These are phyloP conservation scores for Cyclotella choctawhatcheeana DNA, from an alignment of 108 stramenopile species.

Conservation along the genomic window DNA sequence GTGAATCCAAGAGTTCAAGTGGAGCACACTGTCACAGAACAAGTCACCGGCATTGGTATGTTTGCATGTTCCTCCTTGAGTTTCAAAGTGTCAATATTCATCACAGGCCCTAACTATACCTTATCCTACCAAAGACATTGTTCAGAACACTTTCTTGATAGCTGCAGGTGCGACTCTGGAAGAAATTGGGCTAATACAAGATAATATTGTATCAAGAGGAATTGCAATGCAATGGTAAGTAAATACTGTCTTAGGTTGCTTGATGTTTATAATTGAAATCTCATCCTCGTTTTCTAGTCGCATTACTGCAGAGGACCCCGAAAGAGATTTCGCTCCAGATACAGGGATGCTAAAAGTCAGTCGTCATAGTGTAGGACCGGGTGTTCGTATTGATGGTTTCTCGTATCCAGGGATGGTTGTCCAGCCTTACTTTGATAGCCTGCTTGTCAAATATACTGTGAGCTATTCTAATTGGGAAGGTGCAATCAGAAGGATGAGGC, in stretches of 20 bases:
- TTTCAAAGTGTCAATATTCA: too few species aligned
- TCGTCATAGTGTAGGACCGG: slow-evolving; percentile 63
- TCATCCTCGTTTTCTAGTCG: too few species aligned
- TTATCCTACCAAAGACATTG: slow-evolving; percentile 41
- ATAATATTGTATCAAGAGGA: slow-evolving; percentile 61
- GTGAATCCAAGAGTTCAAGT: slow-evolving; percentile 87
- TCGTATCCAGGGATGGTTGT: slow-evolving; percentile 59
- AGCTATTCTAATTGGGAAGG: slow-evolving; percentile 50
- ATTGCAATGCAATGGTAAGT: slow-evolving; percentile 86
- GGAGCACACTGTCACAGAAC: slow-evolving; percentile 90
- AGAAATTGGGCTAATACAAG: slow-evolving; percentile 68
- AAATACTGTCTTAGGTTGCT: too few species aligned
- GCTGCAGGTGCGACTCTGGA: slow-evolving; percentile 66
- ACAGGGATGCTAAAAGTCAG: slow-evolving; percentile 71
- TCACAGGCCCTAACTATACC: not conserved
- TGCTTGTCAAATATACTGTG: slow-evolving; percentile 80
- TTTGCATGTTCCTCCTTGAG: not conserved
- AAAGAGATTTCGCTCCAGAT: slow-evolving; percentile 69
- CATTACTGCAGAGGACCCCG: slow-evolving; percentile 61
- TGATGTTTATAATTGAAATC: too few species aligned
- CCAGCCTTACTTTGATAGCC: slow-evolving; percentile 78
- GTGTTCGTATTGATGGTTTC: slow-evolving; percentile 68
- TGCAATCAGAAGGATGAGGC: slow-evolving; percentile 58
- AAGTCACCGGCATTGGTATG: slow-evolving; percentile 67
- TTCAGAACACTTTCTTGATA: slow-evolving; percentile 67